Evolutionary conservation across 257 asterid genomes (phyloP).

Genomic region (Ligustrum vulgare): DNA sequence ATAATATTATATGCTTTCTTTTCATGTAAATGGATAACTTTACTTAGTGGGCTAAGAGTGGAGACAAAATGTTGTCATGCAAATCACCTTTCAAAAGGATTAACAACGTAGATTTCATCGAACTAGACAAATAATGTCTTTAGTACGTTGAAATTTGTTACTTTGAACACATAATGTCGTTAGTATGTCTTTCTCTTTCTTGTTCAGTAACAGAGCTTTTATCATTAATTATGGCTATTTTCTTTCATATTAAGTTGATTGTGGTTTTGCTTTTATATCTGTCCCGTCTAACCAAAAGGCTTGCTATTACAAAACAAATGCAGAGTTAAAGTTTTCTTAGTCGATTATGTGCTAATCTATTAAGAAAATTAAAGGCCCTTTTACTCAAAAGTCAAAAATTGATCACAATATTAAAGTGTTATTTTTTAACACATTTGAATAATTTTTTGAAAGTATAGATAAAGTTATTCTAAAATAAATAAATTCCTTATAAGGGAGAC

Average conservation of each 20-base stretch:
- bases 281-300: neutral
- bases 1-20: neutral
- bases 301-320: neutral
- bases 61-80: slow-evolving; percentile 44
- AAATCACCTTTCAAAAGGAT: neutral
- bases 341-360: no score
- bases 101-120: slow-evolving; percentile 6
- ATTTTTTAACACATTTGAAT: no score
- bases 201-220: neutral
- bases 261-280: slow-evolving; percentile 3
- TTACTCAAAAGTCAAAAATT: no score
- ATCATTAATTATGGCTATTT: slow-evolving; percentile 3
- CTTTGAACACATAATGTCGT: slow-evolving; percentile 32
- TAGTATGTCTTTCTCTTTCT: slow-evolving; percentile 1
- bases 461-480: no score
- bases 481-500: no score
- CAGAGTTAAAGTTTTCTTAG: no score
- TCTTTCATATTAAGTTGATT: neutral
- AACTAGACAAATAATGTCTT: slow-evolving; percentile 25
- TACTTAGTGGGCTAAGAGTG: slow-evolving; percentile 27
- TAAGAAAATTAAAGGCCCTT: no score
- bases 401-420: no score
- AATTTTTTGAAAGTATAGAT: no score
- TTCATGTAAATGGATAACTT: neutral
- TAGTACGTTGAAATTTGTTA: neutral